phyloP scores from a whole-genome alignment of 495 filamentous ascomycete genomes.

The Astrothelium subdiscretum region DNA sequence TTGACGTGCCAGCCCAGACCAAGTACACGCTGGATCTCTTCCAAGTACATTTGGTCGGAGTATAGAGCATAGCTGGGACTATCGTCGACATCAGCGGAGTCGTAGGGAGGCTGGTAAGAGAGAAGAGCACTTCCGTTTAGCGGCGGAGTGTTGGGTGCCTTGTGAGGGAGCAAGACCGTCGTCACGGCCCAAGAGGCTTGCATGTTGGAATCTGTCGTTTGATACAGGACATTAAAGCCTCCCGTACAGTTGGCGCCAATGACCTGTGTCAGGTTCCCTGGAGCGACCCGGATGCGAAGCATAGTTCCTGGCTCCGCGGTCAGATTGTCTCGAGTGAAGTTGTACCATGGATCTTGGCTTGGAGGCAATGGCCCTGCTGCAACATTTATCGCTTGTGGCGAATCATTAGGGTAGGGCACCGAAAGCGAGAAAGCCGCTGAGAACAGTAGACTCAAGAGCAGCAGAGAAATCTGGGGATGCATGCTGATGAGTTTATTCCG shows the following conservation, averaged over 20 bases:
- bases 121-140: conserved; percentile 21
- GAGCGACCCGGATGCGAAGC: conserved; percentile 34
- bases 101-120: conserved; percentile 37
- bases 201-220: conserved; percentile 35
- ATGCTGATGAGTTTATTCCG: too few relatives aligned
- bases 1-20: conserved; percentile 36
- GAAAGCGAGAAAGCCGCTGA: too few relatives aligned
- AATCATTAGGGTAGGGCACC: too few relatives aligned
- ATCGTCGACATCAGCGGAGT: conserved; percentile 27
- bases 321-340: conserved; percentile 31
- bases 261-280: conserved; percentile 28
- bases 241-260: conserved; percentile 12
- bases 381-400: too few relatives aligned
- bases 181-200: conserved; percentile 38
- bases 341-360: conserved; percentile 38
- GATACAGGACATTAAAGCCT: conserved; percentile 41
- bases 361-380: conserved; percentile 16
- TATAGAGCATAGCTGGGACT: conserved; percentile 24
- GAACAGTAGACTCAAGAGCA: too few relatives aligned
- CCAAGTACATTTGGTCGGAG: conserved; percentile 6
- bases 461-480: too few relatives aligned
- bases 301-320: conserved; percentile 30
- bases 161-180: conserved; percentile 27
- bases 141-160: conserved; percentile 24
- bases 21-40: conserved; percentile 25